Evolutionary conservation across 805 yeast species (phyloP), one percentile per base, ranked within the genome.

Genomic region (Danielia reshetovae): DNA sequence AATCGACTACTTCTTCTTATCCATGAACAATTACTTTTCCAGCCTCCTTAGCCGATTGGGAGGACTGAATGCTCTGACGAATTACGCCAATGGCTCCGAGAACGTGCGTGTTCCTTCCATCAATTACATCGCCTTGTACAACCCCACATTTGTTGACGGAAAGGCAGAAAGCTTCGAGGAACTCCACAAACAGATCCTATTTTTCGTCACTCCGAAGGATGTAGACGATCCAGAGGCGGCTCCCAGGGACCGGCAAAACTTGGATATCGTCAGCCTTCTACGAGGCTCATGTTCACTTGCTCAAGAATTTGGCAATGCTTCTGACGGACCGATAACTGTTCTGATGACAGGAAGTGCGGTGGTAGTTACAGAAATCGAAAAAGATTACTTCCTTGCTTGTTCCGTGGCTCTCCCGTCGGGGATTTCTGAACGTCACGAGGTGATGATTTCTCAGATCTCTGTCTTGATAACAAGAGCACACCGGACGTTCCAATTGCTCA

Each of bases 221-320:
- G 35, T 36, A 7, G 39, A 37, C 3, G 43, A 35, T 6, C 35
- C 36, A 8, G 9, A 7, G 4, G 12, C 16, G 3, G 16, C n/a
- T 2, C 35, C 18, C 4, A 21, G 11, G 24, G 39, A 35, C 14
- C 35, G 11, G 13, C 60, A 58, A 25, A 59, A 60, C 26, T 28
- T 65, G 19, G 53, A 59, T 19, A 37, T 57, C 2, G 42, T 67
- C 7, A 71, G 72, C 0, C 40, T 67, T 12, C 45, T 64, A 7
- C 54, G 65, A 29, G 72, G 72, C 3, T 51, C 64, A 3, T 53
- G 50, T 28, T 54, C 64, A 16, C 49, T 67, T 29, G 52, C 55
- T 7, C 32, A 39, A 4, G 58, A 51, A 22, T 62, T 65, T 36
- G 45, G 42, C 12, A 13, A 32, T 0, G 18, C 35, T 9, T 14